Evolutionary conservation across 805 yeast genomes (phyloP), one percentile per base, ranked within the genome.

Genomic region (Vanderwaltozyma verrucispora): DNA sequence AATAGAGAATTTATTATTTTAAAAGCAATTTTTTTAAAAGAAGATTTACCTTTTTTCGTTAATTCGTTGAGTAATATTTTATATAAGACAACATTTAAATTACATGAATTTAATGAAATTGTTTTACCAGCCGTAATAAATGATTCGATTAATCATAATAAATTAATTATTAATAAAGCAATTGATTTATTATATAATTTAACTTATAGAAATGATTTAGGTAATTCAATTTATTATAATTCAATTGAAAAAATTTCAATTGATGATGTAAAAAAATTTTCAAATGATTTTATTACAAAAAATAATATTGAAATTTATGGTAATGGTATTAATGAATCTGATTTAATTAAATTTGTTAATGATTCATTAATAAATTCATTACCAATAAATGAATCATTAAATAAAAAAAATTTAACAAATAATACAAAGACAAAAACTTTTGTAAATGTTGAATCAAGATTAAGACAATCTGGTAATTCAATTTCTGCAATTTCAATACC

Each of bases 21-120:
- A 56, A 72, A 75, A 49, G 80, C 97, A 42, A 71, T 74, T 51
- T 92, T 92, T 69, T 73, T 89, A 64, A 78, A 79, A 60, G 84
- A 82, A 65, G 83, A 80, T 60, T 75, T 92, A 56, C 97, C 97
- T 43, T 92, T 78, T 73, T 92, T 75, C 63, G 94, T 89, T 46
- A 81, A 81, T 54, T 82, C 85, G 23, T 66, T 92, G 40, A 89
- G 84, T 54, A 79, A 79, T 52, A 82, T 81, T 39, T 59, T 82
- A 40, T 63, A 78, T 56, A 71, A 72, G 61, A 75, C 94, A 33
- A 64, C 78, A 28, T 88, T 71, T 76, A 81, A 80, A 65, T 77
- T 80, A 37, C 86, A 85, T 67, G 96, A 92, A 70, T 70, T 81
- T 44, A 63, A 64, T 38, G 98, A 92, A 73, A 68, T 75, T 46